Evolutionary conservation across 768 basidiomycete species (phyloP), one percentile per base, ranked within the genome.

Genomic region (Tremella mesenterica): DNA sequence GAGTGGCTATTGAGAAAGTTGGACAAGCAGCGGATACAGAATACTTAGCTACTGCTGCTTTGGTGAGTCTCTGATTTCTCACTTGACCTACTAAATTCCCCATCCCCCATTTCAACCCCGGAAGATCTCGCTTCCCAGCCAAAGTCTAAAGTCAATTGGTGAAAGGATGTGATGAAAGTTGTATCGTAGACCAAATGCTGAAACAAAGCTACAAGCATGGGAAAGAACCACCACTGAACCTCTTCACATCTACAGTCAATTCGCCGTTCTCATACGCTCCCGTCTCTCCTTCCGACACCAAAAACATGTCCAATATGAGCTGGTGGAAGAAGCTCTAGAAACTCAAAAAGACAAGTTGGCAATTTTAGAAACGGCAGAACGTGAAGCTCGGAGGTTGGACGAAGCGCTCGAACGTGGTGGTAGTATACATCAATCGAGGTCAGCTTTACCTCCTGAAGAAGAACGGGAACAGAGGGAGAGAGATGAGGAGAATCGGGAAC

Each of bases 221-320:
- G 93, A 97, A 72, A 83, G 89, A 71, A 85, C 84, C 65, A 95
- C 89, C 81, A 88, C 89, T 26, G 95, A 99, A 69, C 95, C 95
- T 7, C 75, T 97, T 45, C 88, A 93, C 63, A 92, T 96, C 70
- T 97, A 97, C 73, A 76, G 84, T 50, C 95, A 97, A 73, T 99
- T 97, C 70, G 88, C 87, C 12, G 77, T 79, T 18, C 92, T 96
- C 67, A 97, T 99, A 76, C 92, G 89, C 79, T 86, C 86, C 67
- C 77, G 97, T 29, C 82, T 99, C 44, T 83, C 83, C 0, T 99
- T 92, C 75, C 86, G 95, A 38, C 93, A 97, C 70, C 90, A 92
- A 75, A 97, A 97, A 75, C 91, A 99, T 58, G 86, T 91, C 7
- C 95, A 99, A 71, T 92, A 85, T 66, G 95, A 99, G 75, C 86